Evolutionary conservation across 2,329 filamentous ascomycete species (phyloP).

Genomic region (Bipolaris zeicola): DNA sequence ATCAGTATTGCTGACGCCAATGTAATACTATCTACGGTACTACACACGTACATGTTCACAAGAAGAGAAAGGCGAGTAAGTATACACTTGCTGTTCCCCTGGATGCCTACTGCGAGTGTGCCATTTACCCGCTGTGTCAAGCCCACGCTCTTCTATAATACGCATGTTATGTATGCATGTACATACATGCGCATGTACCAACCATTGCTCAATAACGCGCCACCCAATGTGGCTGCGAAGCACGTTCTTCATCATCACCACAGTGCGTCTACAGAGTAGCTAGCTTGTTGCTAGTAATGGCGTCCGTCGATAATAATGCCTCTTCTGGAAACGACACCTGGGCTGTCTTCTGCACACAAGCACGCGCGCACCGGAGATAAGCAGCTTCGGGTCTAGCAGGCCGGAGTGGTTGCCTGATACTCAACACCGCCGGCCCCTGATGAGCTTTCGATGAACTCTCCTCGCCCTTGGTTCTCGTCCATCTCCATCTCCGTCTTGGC

Average conservation of each 20-base stretch:
- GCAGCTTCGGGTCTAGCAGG: slow-evolving; percentile 4
- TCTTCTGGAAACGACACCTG: neutral
- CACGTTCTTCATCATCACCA: neutral
- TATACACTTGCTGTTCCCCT: too few relatives aligned
- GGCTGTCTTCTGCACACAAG: neutral
- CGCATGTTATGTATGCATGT: neutral
- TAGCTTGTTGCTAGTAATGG: neutral
- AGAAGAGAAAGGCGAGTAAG: too few relatives aligned
- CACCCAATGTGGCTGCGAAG: neutral
- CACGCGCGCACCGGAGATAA: slow-evolving; percentile 1
- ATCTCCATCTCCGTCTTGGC: slow-evolving; percentile 3
- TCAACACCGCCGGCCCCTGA: neutral
- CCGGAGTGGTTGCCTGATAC: slow-evolving; percentile 7
- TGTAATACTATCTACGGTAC: too few relatives aligned
- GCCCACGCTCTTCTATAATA: neutral
- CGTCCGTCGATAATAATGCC: neutral
- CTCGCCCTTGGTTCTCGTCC: neutral
- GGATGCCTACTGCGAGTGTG: too few relatives aligned
- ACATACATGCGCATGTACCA: neutral
- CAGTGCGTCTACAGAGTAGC: neutral
- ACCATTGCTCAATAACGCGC: neutral
- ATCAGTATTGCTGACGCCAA: neutral
- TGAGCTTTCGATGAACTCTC: neutral
- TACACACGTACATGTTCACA: too few relatives aligned
- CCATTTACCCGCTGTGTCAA: too few relatives aligned